Conservation (phyloP, 2,329 filamentous ascomycete species). For the Dryadomyces quercivorus region DNA sequence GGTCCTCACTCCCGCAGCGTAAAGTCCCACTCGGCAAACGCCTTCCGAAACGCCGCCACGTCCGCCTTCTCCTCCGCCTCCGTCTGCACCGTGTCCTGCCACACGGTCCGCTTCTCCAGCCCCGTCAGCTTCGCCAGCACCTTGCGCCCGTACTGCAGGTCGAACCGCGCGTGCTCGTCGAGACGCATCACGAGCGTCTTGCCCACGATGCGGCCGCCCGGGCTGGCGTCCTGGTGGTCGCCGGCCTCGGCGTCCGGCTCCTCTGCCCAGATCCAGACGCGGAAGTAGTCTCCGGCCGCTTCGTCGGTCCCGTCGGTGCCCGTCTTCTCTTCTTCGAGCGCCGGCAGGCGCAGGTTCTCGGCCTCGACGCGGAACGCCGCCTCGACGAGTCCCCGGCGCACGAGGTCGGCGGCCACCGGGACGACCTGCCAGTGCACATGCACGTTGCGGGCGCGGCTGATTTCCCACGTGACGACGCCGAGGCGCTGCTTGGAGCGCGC, state of each 20-base stretch:
- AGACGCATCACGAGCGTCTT: constrained; percentile 66
- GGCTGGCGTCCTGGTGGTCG: constrained; percentile 19
- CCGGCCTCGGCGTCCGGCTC: constrained; percentile 30
- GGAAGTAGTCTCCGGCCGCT: constrained; percentile 57
- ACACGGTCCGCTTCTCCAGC: constrained; percentile 63
- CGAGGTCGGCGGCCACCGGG: constrained; percentile 56
- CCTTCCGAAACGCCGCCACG: constrained; percentile 64
- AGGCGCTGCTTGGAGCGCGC: constrained; percentile 43
- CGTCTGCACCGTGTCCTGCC: constrained; percentile 73
- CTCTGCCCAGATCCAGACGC: constrained; percentile 66
- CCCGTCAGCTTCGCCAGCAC: constrained; percentile 81
- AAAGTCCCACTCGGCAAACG: constrained; percentile 83
- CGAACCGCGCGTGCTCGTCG: constrained; percentile 62
- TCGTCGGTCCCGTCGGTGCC: constrained; percentile 41
- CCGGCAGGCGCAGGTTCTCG: constrained; percentile 53
- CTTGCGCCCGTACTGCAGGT: constrained; percentile 77
- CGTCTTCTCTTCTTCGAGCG: constrained; percentile 24
- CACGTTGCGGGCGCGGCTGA: constrained; percentile 67
- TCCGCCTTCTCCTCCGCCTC: constrained; percentile 69
- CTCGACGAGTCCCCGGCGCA: constrained; percentile 66
- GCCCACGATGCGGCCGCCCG: constrained; percentile 35
- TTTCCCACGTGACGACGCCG: constrained; percentile 84
- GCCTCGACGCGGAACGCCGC: constrained; percentile 82
- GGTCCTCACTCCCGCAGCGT: constrained; percentile 25
- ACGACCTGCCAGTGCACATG: constrained; percentile 93